Conservation (phyloP, 257 asterid species). For the Primulina huaijiensis region DNA sequence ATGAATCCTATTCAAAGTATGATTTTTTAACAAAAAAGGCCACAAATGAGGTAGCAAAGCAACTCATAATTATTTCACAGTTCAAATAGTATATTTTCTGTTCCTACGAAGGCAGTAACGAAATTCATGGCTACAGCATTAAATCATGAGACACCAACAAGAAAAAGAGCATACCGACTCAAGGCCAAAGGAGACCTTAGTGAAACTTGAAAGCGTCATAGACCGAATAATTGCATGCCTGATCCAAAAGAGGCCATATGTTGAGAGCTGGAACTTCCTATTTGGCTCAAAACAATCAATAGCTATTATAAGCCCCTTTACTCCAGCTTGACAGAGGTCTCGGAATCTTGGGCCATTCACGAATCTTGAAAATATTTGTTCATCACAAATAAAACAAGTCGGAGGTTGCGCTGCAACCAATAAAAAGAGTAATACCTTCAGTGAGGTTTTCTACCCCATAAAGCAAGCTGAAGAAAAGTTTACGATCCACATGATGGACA, state of each 20-base stretch:
- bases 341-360: slow-evolving; percentile 70
- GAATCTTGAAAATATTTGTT: slow-evolving; percentile 86
- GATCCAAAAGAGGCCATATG: slow-evolving; percentile 93
- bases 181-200: slow-evolving; percentile 87
- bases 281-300: slow-evolving; percentile 88
- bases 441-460: slow-evolving; percentile 17
- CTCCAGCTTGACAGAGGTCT: slow-evolving; percentile 97
- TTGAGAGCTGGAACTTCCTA: slow-evolving; percentile 65
- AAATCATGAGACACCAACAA: neutral
- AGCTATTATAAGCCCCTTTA: slow-evolving; percentile 85
- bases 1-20: neutral
- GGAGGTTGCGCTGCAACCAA: slow-evolving; percentile 85
- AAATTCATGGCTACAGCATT: neutral
- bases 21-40: neutral
- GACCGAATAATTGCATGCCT: slow-evolving; percentile 86
- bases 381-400: slow-evolving; percentile 84
- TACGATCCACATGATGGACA: neutral
- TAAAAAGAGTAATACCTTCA: slow-evolving; percentile 20
- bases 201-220: slow-evolving; percentile 88
- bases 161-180: slow-evolving; percentile 57
- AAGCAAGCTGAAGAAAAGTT: neutral
- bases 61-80: neutral
- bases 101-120: neutral
- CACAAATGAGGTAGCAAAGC: neutral
- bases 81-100: neutral